Evolutionary conservation across 2,329 filamentous ascomycete genomes (phyloP).

Genomic region (Monilinia aucupariae): DNA sequence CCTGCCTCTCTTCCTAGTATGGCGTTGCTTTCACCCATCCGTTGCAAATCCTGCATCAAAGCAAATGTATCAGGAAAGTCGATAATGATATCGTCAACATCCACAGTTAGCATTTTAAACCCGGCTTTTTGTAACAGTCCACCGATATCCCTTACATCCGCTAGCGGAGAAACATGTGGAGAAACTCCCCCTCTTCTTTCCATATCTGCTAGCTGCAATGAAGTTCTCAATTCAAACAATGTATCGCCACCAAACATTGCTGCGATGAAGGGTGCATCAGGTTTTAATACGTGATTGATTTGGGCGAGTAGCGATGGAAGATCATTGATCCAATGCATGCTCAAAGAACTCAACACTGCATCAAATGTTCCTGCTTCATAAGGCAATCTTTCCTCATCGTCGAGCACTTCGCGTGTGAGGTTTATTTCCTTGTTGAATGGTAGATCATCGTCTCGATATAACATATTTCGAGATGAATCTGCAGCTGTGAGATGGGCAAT

Average conservation of each 20-base stretch:
- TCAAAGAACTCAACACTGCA: conserved; percentile 81
- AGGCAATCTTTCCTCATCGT: conserved; percentile 67
- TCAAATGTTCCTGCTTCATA: conserved; percentile 77
- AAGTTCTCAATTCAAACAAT: conserved; percentile 87
- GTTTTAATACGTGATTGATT: conserved; percentile 81
- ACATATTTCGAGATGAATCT: conserved; percentile 71
- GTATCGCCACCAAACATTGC: conserved; percentile 97
- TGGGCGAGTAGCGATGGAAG: conserved; percentile 78
- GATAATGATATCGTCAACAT: conserved; percentile 94
- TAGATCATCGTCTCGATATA: conserved; percentile 72
- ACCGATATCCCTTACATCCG: conserved; percentile 86
- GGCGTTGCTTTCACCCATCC: conserved; percentile 94
- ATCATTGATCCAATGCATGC: conserved; percentile 97
- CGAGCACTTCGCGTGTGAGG: conserved; percentile 70
- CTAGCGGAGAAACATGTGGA: conserved; percentile 83
- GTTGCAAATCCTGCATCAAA: conserved; percentile 88
- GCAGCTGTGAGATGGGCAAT: conserved; percentile 72
- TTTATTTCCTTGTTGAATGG: conserved; percentile 70
- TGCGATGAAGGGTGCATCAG: conserved; percentile 85
- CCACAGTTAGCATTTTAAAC: conserved; percentile 93
- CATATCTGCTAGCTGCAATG: conserved; percentile 84
- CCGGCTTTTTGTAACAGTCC: conserved; percentile 80
- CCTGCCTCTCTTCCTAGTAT: conserved; percentile 80
- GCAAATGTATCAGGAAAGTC: conserved; percentile 88
- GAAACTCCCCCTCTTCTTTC: conserved; percentile 88